Evolutionary conservation across 305 asterid genomes (phyloP).

Genomic region (Solanum aculeatissimum): DNA sequence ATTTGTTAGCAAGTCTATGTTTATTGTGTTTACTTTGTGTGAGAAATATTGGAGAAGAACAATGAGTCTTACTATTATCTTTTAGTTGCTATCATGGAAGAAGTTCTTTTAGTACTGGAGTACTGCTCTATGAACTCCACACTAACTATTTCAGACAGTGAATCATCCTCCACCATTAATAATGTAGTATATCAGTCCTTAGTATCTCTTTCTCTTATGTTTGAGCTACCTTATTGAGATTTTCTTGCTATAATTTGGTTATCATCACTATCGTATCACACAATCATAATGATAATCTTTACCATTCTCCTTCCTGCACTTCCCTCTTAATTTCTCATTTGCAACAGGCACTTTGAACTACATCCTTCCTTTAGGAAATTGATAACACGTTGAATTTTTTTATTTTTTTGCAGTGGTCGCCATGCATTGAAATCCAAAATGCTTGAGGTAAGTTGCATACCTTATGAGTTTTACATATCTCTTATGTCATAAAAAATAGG

Average conservation of each 20-base stretch:
- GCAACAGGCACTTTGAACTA: background rate
- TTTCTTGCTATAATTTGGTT: background rate
- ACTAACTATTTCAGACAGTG: background rate
- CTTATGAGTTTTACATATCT: background rate
- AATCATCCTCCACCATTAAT: background rate
- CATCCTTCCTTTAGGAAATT: background rate
- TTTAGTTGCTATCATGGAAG: background rate
- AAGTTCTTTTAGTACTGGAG: background rate
- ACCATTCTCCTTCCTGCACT: background rate
- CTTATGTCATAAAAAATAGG: background rate
- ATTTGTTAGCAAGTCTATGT: background rate
- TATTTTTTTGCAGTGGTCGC: constrained; percentile 53
- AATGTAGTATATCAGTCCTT: background rate
- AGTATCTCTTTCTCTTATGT: background rate
- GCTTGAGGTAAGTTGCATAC: constrained; percentile 43
- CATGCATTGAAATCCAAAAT: constrained; percentile 79
- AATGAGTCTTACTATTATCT: too few relatives aligned
- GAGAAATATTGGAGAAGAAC: too few relatives aligned
- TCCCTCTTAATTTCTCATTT: background rate
- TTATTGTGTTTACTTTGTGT: background rate
- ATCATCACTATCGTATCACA: background rate
- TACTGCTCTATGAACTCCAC: background rate
- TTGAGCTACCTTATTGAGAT: background rate
- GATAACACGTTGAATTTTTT: background rate
- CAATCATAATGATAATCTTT: background rate